Conservation (phyloP, 2,329 filamentous ascomycete genomes). For the Xylaria arbuscula region DNA sequence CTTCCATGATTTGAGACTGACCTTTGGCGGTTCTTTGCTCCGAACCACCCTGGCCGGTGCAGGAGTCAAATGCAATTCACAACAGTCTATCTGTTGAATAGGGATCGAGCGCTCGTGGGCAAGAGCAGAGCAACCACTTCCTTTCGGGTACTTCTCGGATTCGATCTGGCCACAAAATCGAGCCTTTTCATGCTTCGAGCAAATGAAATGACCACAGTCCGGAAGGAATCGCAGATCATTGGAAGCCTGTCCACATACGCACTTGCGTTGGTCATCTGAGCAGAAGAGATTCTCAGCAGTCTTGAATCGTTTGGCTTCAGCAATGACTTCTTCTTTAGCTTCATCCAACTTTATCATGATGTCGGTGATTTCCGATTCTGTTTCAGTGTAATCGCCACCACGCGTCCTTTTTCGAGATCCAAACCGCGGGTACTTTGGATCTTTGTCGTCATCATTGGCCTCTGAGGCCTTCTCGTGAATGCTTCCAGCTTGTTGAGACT, state of each 20-base stretch:
- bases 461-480: neutral
- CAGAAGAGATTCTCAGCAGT: constrained; percentile 32
- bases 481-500: neutral
- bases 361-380: constrained; percentile 39
- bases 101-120: constrained; percentile 31
- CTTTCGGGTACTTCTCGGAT: constrained; percentile 17
- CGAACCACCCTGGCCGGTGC: neutral
- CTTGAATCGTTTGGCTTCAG: constrained; percentile 34
- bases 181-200: constrained; percentile 31
- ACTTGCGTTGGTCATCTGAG: neutral
- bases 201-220: constrained; percentile 49
- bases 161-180: constrained; percentile 40
- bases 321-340: constrained; percentile 34
- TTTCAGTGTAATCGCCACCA: constrained; percentile 41
- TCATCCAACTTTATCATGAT: constrained; percentile 36
- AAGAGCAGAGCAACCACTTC: constrained; percentile 28
- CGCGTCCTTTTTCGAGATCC: constrained; percentile 18
- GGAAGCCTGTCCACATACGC: constrained; percentile 31
- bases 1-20: constrained; percentile 44
- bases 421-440: constrained; percentile 26
- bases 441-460: neutral
- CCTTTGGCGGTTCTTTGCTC: neutral
- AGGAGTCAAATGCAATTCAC: neutral
- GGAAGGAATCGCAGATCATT: constrained; percentile 39
- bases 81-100: constrained; percentile 28